Percentiles rank a stretch among this genome's conserved stretches.
Evolutionary conservation across 2,329 filamentous ascomycete species (phyloP).

Genomic region (Incumbomyces lentus): DNA sequence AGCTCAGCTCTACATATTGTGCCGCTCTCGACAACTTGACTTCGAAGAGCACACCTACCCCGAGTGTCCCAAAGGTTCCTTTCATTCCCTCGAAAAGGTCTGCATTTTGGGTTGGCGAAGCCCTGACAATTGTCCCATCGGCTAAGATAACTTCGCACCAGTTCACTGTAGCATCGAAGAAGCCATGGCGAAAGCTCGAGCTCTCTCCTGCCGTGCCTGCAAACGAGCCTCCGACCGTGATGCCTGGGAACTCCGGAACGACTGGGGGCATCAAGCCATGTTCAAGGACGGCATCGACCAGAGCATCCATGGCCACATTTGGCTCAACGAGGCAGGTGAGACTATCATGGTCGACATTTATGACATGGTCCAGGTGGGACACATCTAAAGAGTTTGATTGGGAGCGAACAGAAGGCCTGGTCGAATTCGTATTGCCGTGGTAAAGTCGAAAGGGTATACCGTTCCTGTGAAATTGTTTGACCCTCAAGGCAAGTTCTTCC

Average conservation of each 20-base stretch:
- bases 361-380: conserved; percentile 51
- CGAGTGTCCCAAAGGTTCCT: conserved; percentile 56
- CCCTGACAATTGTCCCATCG: conserved; percentile 46
- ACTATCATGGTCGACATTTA: conserved; percentile 45
- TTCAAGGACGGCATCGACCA: conserved; percentile 49
- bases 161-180: conserved; percentile 53
- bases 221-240: conserved; percentile 59
- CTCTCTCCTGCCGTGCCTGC: conserved; percentile 59
- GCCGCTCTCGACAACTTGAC: conserved; percentile 37
- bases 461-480: conserved; percentile 17
- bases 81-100: conserved; percentile 58
- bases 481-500: neutral
- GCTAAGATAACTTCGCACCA: conserved; percentile 56
- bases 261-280: conserved; percentile 52
- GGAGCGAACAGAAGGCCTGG: conserved; percentile 33
- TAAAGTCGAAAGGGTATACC: conserved; percentile 43
- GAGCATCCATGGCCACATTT: conserved; percentile 57
- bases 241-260: conserved; percentile 64
- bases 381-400: conserved; percentile 47
- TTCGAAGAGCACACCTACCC: conserved; percentile 51
- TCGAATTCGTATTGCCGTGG: conserved; percentile 48
- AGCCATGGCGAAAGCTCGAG: conserved; percentile 57
- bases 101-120: conserved; percentile 43
- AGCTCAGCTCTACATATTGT: conserved; percentile 40
- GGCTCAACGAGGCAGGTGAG: conserved; percentile 57